Evolutionary conservation across 73 alveolate genomes (phyloP), one percentile per base, ranked within the genome.

Genomic region (Tetrahymena malaccensis): DNA sequence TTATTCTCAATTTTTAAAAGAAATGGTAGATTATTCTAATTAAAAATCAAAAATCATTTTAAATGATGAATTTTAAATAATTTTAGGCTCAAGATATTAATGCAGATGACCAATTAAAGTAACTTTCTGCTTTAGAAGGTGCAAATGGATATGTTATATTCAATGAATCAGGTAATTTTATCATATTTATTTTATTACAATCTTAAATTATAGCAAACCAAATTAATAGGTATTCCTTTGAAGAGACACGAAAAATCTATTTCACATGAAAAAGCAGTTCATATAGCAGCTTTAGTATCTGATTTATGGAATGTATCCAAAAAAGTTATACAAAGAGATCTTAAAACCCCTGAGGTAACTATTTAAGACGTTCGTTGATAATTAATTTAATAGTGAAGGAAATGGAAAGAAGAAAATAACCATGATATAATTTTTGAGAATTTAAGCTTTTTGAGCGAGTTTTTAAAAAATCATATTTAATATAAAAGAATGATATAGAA

Each of bases 271-370:
- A 94, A 94, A 94, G 96, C 96, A 33, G 96, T 94, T 13, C 96
- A 94, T 38, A 94, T 94, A 55, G 93, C 96, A 38, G 96, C 96
- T 16, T 94, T 94, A 85, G 96, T 94, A 12, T 89, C 96, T 33
- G 96, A 94, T 85, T 85, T 94, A 43, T 94, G 96, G 96, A 94
- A 94, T 94, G 96, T 94, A 0, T 85, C 96, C 37, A 94, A 84
- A 58, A 94, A 94, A 85, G 93, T 89, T 44, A 94, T 94, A 35
- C 43, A 94, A 94, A 94, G 96, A 94, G 96, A 94, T 43, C 83
- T 94, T 22, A 94, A 57, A 94, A 85, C 95, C 16, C 94, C 95
- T 33, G 96, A 94, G 43, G 96, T 94, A 94, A 38, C 16, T 7
- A 4, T 44, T 44, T 44, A 35, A 35, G 43, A 35, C 43, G 2